Conservation (phyloP, 768 basidiomycete species). For the Gloeopeniophorella convolvens region DNA sequence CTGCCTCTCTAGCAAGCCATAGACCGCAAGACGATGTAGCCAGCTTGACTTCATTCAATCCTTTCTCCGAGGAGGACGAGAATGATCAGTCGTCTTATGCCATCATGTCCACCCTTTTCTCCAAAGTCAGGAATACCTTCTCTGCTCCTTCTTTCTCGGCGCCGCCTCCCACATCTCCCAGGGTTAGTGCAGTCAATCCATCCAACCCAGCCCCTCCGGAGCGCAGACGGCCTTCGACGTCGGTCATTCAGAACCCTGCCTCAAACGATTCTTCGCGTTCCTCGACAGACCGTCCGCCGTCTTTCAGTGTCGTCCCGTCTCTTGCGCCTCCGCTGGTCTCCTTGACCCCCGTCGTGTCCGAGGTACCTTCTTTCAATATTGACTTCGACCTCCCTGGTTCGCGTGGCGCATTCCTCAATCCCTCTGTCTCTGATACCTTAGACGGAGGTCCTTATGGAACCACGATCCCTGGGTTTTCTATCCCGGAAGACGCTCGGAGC, state of each 20-base stretch:
- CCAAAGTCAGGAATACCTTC: constrained; percentile 74
- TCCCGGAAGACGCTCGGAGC: constrained; percentile 86
- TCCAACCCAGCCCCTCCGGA: constrained; percentile 34
- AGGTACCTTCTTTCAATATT: constrained; percentile 60
- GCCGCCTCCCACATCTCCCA: constrained; percentile 33
- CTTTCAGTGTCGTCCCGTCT: constrained; percentile 45
- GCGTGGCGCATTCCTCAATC: constrained; percentile 41
- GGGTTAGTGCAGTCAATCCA: constrained; percentile 23
- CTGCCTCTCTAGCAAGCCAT: constrained; percentile 57
- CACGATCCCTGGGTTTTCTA: constrained; percentile 87
- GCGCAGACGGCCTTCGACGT: constrained; percentile 53
- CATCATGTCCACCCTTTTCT: constrained; percentile 73
- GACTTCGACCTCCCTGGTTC: constrained; percentile 59
- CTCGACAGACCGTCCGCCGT: constrained; percentile 50
- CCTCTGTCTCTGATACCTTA: constrained; percentile 47
- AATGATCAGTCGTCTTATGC: constrained; percentile 84
- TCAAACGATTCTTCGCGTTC: constrained; percentile 44
- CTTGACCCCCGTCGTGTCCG: constrained; percentile 77
- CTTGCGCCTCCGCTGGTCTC: constrained; percentile 81
- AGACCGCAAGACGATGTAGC: constrained; percentile 55
- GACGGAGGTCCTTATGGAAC: constrained; percentile 61
- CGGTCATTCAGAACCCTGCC: constrained; percentile 36
- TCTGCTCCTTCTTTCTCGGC: constrained; percentile 56
- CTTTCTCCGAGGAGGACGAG: constrained; percentile 90
- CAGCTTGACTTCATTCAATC: constrained; percentile 81